phyloP scores from a whole-genome alignment of 75 land plant species.

The Pseudotsuga menziesii region DNA sequence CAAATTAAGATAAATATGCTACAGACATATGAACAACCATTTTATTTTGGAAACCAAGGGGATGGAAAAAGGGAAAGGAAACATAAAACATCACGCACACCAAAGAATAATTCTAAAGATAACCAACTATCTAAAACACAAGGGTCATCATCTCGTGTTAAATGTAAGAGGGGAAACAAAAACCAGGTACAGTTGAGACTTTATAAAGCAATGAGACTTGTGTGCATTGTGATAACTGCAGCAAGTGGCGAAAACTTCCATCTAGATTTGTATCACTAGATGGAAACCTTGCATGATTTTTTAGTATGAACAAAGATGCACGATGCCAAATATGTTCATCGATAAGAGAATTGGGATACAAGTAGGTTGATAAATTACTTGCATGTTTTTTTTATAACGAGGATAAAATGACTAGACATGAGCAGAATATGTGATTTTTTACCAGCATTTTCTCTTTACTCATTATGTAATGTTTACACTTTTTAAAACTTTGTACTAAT shows the following conservation, averaged over 20 bases:
- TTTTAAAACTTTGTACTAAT: too few species aligned
- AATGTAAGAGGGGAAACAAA: slow-evolving; percentile 4
- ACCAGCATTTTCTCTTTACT: too few species aligned
- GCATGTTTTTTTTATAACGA: slow-evolving; percentile 68
- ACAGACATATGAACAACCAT: slow-evolving; percentile 24
- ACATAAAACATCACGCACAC: not conserved
- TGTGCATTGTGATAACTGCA: slow-evolving; percentile 95
- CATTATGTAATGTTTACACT: too few species aligned
- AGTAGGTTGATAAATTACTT: slow-evolving; percentile 40
- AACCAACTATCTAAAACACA: slow-evolving; percentile 8
- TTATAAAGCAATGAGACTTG: slow-evolving; percentile 53
- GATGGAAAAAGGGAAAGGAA: slow-evolving; percentile 9
- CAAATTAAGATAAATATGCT: slow-evolving; percentile 59
- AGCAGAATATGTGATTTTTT: slow-evolving; percentile 77
- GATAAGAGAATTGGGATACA: slow-evolving; percentile 69
- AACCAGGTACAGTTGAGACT: not conserved
- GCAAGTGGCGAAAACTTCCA: slow-evolving; percentile 77
- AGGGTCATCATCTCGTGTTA: not conserved
- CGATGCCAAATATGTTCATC: slow-evolving; percentile 70
- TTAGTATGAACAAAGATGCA: slow-evolving; percentile 74
- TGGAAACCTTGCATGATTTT: slow-evolving; percentile 76
- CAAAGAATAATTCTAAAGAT: not conserved
- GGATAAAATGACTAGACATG: slow-evolving; percentile 41
- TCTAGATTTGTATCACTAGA: slow-evolving; percentile 22
- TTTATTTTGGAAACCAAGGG: slow-evolving; percentile 1